phyloP scores from a whole-genome alignment of 2,329 filamentous ascomycete species.

The Cadophora gregata region DNA sequence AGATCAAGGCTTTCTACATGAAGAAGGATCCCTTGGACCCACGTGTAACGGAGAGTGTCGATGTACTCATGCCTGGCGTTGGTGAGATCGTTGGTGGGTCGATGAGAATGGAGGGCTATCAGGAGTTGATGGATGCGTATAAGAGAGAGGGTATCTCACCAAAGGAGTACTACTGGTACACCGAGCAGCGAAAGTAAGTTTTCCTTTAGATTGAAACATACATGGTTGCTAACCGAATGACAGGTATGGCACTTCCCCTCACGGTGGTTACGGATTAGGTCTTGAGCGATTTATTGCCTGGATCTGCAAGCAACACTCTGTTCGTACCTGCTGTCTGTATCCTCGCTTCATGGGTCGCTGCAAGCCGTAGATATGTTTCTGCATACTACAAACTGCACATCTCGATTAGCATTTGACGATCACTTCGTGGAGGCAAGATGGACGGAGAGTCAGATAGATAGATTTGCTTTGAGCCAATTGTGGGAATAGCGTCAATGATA shows the following conservation, averaged over 20 bases:
- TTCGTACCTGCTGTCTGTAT: conserved; percentile 74
- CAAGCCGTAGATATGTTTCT: conserved; percentile 63
- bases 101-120: conserved; percentile 94
- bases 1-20: conserved; percentile 99
- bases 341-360: conserved; percentile 82
- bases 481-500: conserved; percentile 11
- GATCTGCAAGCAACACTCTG: conserved; percentile 68
- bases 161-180: conserved; percentile 96
- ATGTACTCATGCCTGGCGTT: conserved; percentile 86
- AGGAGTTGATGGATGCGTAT: conserved; percentile 88
- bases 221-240: neutral
- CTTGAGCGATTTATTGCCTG: conserved; percentile 77
- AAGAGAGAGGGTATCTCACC: conserved; percentile 85
- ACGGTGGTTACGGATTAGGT: conserved; percentile 83
- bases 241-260: conserved; percentile 88
- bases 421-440: neutral
- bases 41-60: conserved; percentile 91
- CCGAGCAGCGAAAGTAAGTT: conserved; percentile 85
- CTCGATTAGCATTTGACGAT: neutral
- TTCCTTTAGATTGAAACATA: no score
- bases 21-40: conserved; percentile 80
- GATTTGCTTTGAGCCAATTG: neutral
- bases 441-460: conserved; percentile 1
- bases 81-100: conserved; percentile 96
- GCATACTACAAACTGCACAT: neutral